These are phyloP conservation scores for Tetrapyrgos nigripes DNA, from an alignment of 1,284 basidiomycete genomes.

Conservation along the genomic window DNA sequence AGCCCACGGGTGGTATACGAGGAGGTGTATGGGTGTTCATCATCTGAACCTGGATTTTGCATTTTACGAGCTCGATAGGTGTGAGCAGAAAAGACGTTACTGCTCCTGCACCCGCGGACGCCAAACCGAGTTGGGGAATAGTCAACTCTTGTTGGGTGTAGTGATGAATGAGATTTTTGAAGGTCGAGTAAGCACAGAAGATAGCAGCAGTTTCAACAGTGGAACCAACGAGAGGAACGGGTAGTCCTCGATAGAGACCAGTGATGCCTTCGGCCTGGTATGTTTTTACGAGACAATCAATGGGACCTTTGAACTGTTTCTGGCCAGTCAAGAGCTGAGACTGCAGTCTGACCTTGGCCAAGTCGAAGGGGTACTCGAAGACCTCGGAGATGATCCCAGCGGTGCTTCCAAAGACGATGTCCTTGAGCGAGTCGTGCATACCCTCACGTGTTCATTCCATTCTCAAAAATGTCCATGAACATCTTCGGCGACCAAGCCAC, in stretches of 20 bases:
- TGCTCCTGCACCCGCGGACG: conserved; percentile 84
- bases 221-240: conserved; percentile 89
- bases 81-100: conserved; percentile 88
- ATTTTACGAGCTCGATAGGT: conserved; percentile 92
- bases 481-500: conserved; percentile 77
- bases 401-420: background rate
- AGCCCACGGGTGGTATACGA: conserved; percentile 20
- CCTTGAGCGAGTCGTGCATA: conserved; percentile 10
- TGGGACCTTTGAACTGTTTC: conserved; percentile 57
- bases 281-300: conserved; percentile 84
- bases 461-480: conserved; percentile 56
- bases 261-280: conserved; percentile 78
- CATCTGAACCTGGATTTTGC: conserved; percentile 95
- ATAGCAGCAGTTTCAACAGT: conserved; percentile 90
- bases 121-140: conserved; percentile 72
- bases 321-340: conserved; percentile 8
- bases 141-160: conserved; percentile 49
- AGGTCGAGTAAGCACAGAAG: conserved; percentile 85
- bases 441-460: conserved; percentile 6
- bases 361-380: conserved; percentile 75
- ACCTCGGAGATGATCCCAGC: conserved; percentile 80
- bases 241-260: conserved; percentile 85
- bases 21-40: conserved; percentile 18
- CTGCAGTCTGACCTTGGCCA: conserved; percentile 45
- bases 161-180: conserved; percentile 68